These are phyloP conservation scores for Epichloe aotearoae DNA, from an alignment of 2,329 filamentous ascomycete species.

Conservation along the genomic window DNA sequence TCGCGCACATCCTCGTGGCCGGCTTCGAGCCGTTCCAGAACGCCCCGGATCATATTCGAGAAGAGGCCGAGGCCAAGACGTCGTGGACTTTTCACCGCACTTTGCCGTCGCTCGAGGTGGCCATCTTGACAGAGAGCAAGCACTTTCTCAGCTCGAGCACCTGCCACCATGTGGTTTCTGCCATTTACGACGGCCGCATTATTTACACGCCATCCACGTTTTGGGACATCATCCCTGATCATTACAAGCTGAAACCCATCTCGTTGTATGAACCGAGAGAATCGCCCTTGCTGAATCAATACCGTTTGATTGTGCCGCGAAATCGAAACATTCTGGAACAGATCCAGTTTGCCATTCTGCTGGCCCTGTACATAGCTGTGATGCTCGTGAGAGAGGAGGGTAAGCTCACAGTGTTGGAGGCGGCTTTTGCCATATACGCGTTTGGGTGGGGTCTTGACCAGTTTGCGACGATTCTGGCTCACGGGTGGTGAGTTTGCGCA, in stretches of 20 bases:
- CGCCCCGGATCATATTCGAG: slow-evolving; percentile 53
- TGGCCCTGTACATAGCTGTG: slow-evolving; percentile 55
- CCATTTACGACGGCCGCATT: slow-evolving; percentile 68
- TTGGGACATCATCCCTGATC: slow-evolving; percentile 72
- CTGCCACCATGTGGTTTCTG: slow-evolving; percentile 69
- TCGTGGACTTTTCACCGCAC: slow-evolving; percentile 41
- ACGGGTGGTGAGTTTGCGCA: slow-evolving; percentile 40
- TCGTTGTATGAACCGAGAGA: slow-evolving; percentile 66
- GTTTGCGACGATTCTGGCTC: slow-evolving; percentile 62
- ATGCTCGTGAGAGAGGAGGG: slow-evolving; percentile 56
- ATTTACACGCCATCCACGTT: slow-evolving; percentile 74
- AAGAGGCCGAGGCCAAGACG: slow-evolving; percentile 38
- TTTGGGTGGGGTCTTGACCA: slow-evolving; percentile 71
- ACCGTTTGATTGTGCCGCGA: slow-evolving; percentile 68
- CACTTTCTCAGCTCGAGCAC: slow-evolving; percentile 63
- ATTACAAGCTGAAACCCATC: slow-evolving; percentile 75
- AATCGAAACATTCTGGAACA: slow-evolving; percentile 66
- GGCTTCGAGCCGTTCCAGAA: slow-evolving; percentile 81
- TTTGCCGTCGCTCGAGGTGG: slow-evolving; percentile 67
- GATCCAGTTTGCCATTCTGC: slow-evolving; percentile 56
- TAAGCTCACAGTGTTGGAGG: slow-evolving; percentile 43
- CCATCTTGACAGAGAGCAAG: slow-evolving; percentile 73
- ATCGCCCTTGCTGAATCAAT: slow-evolving; percentile 69
- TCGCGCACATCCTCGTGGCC: slow-evolving; percentile 69
- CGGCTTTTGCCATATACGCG: slow-evolving; percentile 58